Evolutionary conservation across 2,329 filamentous ascomycete species (phyloP).

Genomic region (Parastagonospora nodorum): DNA sequence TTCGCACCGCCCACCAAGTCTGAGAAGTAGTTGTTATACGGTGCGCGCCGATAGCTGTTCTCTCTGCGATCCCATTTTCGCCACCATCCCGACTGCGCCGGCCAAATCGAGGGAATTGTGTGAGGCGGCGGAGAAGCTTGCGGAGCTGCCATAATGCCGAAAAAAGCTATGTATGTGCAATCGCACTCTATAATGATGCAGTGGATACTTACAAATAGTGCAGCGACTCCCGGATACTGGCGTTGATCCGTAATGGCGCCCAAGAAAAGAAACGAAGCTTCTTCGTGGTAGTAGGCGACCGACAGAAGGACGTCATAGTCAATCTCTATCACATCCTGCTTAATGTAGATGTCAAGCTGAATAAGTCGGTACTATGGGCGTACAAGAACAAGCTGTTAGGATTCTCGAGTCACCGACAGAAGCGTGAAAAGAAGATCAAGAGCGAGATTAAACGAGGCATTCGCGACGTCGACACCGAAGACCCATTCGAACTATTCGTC

Average conservation of each 20-base stretch:
- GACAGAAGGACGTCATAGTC: constrained; percentile 94
- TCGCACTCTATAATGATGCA: background rate
- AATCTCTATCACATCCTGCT: constrained; percentile 93
- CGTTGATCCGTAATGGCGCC: constrained; percentile 48
- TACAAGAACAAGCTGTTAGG: constrained; percentile 98
- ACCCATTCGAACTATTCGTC: constrained; percentile 96
- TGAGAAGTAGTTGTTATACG: too few relatives aligned
- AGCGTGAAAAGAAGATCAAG: constrained; percentile 97
- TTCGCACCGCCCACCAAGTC: background rate
- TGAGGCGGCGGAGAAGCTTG: constrained; percentile 39
- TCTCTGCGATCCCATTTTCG: background rate
- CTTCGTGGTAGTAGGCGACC: constrained; percentile 94
- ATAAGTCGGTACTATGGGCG: constrained; percentile 96
- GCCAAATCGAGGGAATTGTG: background rate
- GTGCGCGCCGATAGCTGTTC: too few relatives aligned
- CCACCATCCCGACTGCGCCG: background rate
- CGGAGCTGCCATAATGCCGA: constrained; percentile 42
- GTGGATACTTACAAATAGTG: constrained; percentile 14
- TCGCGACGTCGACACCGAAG: constrained; percentile 87
- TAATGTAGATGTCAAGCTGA: constrained; percentile 86
- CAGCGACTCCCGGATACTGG: constrained; percentile 47
- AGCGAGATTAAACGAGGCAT: constrained; percentile 96
- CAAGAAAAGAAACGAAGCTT: constrained; percentile 95
- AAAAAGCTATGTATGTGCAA: constrained; percentile 46
- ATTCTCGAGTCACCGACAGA: constrained; percentile 95